Evolutionary conservation across 331 rosid genomes (phyloP).

Genomic region (Saraca asoca): DNA sequence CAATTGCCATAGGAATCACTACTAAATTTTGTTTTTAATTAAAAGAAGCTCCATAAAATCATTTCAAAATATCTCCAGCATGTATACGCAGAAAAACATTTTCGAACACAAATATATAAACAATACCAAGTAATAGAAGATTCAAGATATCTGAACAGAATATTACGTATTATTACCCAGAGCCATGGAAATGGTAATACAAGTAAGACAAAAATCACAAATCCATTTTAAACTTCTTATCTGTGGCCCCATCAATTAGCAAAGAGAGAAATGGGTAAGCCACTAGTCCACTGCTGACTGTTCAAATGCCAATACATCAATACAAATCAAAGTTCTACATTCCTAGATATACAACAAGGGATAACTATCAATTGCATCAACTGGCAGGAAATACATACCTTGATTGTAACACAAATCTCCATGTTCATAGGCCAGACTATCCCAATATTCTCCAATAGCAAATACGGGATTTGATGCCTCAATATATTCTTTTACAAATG

Average conservation of each 20-base stretch:
- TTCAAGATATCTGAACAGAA: not conserved
- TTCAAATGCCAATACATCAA: not conserved
- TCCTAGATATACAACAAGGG: slow-evolving; percentile 21
- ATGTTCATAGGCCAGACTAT: slow-evolving; percentile 67
- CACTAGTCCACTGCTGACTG: not conserved
- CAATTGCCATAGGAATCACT: not conserved
- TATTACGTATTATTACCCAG: slow-evolving; percentile 8
- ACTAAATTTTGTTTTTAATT: not conserved
- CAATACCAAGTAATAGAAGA: not conserved
- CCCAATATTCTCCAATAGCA: slow-evolving; percentile 90
- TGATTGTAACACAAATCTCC: slow-evolving; percentile 72
- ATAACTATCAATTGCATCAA: no score
- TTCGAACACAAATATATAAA: not conserved
- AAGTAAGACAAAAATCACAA: not conserved
- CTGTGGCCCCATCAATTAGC: no score
- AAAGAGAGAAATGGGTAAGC: not conserved
- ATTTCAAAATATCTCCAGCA: not conserved
- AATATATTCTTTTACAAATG: slow-evolving; percentile 70
- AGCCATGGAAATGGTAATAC: not conserved
- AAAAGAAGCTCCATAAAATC: not conserved
- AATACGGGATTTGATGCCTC: slow-evolving; percentile 66
- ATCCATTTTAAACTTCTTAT: no score
- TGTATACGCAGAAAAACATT: no score
- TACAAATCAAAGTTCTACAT: slow-evolving; percentile 9
- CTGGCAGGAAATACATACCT: slow-evolving; percentile 48